phyloP scores from a whole-genome alignment of 2,329 filamentous ascomycete species.

The Mycosphaerella sp. region DNA sequence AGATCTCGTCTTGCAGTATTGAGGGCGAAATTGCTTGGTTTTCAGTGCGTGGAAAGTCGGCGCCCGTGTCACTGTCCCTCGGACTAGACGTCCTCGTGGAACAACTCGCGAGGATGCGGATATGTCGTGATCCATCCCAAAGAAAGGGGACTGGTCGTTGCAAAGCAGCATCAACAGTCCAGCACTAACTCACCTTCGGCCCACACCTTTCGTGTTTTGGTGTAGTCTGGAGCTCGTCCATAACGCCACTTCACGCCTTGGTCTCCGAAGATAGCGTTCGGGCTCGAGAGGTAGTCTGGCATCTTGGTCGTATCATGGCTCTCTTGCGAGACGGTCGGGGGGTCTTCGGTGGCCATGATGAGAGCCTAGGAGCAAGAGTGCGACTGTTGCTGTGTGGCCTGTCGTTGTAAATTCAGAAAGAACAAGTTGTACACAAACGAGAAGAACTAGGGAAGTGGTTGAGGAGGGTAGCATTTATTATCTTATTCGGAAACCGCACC shows the following conservation, averaged over 20 bases:
- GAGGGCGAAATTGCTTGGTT: conserved; percentile 11
- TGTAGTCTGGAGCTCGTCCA: conserved; percentile 56
- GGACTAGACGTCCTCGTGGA: conserved; percentile 9
- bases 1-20: not conserved
- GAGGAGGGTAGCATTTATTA: conserved; percentile 14
- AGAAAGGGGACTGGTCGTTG: conserved; percentile 2
- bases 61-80: conserved; percentile 4
- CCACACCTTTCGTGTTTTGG: conserved; percentile 55
- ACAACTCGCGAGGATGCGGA: not conserved
- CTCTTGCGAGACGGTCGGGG: not conserved
- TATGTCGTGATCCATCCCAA: not conserved
- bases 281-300: conserved; percentile 55
- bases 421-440: not conserved
- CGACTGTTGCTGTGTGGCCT: not conserved
- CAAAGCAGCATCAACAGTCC: not conserved
- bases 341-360: conserved; percentile 26
- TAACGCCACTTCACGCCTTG: conserved; percentile 53
- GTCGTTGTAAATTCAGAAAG: not conserved
- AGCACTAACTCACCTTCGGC: conserved; percentile 46
- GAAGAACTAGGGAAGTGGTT: not conserved
- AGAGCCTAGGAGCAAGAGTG: not conserved
- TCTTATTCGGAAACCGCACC: conserved; percentile 5
- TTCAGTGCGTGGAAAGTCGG: conserved; percentile 1
- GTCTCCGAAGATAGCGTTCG: conserved; percentile 53
- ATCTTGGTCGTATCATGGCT: conserved; percentile 34